Evolutionary conservation across 768 basidiomycete species (phyloP).

Genomic region (Coprinopsis marcescibilis): DNA sequence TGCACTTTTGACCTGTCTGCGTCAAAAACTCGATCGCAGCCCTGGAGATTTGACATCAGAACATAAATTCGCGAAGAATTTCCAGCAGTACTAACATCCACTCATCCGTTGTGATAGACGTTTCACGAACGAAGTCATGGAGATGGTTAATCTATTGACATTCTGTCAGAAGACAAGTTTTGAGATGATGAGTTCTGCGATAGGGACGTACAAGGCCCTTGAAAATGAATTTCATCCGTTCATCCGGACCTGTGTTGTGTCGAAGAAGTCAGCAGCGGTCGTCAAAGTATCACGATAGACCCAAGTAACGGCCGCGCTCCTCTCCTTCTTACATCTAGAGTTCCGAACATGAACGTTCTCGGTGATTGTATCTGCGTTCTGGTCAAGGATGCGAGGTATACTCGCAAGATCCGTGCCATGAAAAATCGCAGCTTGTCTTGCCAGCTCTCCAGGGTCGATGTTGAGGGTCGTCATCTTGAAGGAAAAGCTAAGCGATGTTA

Average conservation of each 20-base stretch:
- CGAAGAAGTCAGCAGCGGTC: neutral
- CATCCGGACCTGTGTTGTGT: constrained; percentile 26
- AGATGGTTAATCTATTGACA: constrained; percentile 50
- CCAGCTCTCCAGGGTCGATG: constrained; percentile 14
- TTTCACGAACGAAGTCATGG: constrained; percentile 71
- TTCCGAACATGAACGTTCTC: constrained; percentile 35
- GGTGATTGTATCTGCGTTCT: constrained; percentile 37
- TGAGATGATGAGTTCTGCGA: neutral
- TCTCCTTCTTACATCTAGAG: constrained; percentile 28
- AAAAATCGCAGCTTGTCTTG: constrained; percentile 25
- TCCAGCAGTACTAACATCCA: constrained; percentile 53
- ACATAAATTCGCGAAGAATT: neutral
- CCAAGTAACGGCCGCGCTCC: neutral
- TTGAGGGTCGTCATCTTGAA: no score
- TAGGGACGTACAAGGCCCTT: constrained; percentile 29
- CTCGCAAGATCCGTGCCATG: constrained; percentile 36
- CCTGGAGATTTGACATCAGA: constrained; percentile 19
- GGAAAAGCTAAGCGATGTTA: no score
- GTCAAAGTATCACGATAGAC: constrained; percentile 1
- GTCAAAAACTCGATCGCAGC: constrained; percentile 74
- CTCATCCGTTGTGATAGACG: constrained; percentile 74
- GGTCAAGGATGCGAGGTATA: constrained; percentile 33
- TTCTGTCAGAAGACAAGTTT: constrained; percentile 5
- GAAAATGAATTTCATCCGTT: constrained; percentile 39
- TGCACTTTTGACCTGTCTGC: constrained; percentile 64